Conservation (phyloP, 2,329 filamentous ascomycete genomes). For the Ceratocystis colombiana region DNA sequence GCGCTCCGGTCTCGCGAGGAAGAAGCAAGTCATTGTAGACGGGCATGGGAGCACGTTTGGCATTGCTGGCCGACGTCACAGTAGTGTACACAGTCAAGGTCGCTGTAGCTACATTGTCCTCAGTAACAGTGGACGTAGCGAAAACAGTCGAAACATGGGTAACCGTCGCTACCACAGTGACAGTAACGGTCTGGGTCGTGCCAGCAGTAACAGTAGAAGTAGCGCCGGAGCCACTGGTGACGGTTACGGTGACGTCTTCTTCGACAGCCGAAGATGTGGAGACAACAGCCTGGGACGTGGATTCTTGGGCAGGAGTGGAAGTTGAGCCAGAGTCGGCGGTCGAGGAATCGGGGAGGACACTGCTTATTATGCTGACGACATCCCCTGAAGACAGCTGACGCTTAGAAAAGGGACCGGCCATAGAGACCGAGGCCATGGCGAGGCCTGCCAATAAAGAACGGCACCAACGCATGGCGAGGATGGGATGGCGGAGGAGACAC, state of each 20-base stretch:
- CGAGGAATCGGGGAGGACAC: neutral
- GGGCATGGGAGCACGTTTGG: conserved; percentile 31
- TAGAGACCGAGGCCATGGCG: conserved; percentile 16
- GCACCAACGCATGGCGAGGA: conserved; percentile 23
- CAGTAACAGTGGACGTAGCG: conserved; percentile 34
- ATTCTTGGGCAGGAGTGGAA: neutral
- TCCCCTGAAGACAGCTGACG: conserved; percentile 16
- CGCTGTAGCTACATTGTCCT: conserved; percentile 32
- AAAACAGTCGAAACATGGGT: conserved; percentile 34
- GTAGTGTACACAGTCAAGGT: conserved; percentile 34
- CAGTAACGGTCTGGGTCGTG: conserved; percentile 30
- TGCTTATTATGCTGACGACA: neutral
- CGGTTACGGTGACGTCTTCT: conserved; percentile 27
- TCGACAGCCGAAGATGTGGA: conserved; percentile 4
- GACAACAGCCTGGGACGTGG: conserved; percentile 13
- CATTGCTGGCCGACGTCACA: conserved; percentile 30
- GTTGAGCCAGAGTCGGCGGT: neutral
- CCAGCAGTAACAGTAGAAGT: conserved; percentile 26
- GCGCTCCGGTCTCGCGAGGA: conserved; percentile 29
- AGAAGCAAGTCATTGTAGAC: conserved; percentile 25
- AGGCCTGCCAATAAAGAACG: conserved; percentile 20
- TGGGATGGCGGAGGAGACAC: neutral
- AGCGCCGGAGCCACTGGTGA: conserved; percentile 17
- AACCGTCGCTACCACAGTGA: conserved; percentile 31
- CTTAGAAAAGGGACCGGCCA: conserved; percentile 19